Conservation (phyloP, 768 basidiomycete species). For the Melanogaster broomeanus region DNA sequence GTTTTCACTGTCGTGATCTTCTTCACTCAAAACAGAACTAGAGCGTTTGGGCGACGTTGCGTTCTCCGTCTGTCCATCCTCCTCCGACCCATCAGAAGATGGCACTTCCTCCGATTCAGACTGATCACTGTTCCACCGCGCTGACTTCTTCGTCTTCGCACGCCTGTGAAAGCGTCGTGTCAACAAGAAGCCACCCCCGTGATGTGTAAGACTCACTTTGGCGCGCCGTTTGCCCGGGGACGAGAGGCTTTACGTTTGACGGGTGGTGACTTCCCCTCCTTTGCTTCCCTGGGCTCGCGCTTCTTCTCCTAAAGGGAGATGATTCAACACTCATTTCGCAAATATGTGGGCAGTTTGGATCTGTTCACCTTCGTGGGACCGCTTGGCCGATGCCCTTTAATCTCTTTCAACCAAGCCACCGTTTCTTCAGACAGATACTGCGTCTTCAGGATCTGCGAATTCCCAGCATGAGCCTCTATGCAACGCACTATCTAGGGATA, state of each 20-base stretch:
- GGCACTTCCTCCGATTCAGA: conserved; percentile 31
- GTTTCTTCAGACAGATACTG: conserved; percentile 68
- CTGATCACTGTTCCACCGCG: conserved; percentile 34
- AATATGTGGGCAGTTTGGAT: not conserved
- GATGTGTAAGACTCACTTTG: conserved; percentile 21
- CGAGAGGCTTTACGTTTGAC: conserved; percentile 56
- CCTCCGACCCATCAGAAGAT: conserved; percentile 23
- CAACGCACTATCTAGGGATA: not conserved
- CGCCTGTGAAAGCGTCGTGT: conserved; percentile 19
- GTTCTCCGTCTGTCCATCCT: conserved; percentile 44
- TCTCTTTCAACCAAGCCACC: conserved; percentile 56
- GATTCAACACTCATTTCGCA: conserved; percentile 4
- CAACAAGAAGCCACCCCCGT: not conserved
- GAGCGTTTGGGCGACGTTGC: conserved; percentile 22
- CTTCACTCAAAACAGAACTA: conserved; percentile 44
- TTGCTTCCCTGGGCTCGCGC: conserved; percentile 40
- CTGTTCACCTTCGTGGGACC: conserved; percentile 28
- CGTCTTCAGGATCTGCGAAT: conserved; percentile 62
- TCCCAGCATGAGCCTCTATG: not conserved
- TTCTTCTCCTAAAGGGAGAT: conserved; percentile 36
- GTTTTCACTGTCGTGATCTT: conserved; percentile 27
- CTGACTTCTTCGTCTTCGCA: conserved; percentile 27
- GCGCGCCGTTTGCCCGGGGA: conserved; percentile 25
- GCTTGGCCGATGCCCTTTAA: conserved; percentile 38
- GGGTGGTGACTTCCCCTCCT: conserved; percentile 49